phyloP scores from a whole-genome alignment of 2,329 filamentous ascomycete species.

The Microcera coccophila region DNA sequence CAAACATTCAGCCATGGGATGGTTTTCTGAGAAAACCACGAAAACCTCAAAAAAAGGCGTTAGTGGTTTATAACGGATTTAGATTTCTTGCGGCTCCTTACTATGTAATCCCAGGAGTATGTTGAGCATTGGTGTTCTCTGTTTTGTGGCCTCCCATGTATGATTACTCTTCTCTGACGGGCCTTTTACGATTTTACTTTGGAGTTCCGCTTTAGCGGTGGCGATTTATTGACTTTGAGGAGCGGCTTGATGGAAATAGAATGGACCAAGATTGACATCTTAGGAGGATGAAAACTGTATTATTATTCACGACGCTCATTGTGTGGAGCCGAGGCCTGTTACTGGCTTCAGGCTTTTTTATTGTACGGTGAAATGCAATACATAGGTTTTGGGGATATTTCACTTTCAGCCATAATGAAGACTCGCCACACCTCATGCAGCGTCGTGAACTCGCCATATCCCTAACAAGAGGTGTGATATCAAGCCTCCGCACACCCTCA shows the following conservation, averaged over 20 bases:
- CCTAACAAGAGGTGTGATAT: slow-evolving; percentile 7
- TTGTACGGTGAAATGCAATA: slow-evolving; percentile 11
- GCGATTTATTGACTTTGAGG: slow-evolving; percentile 6
- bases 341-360: too few relatives aligned
- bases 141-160: slow-evolving; percentile 30
- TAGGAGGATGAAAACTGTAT: slow-evolving; percentile 22
- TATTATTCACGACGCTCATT: slow-evolving; percentile 30
- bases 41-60: slow-evolving; percentile 19
- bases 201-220: slow-evolving; percentile 11
- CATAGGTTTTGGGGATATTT: too few relatives aligned
- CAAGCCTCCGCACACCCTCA: slow-evolving; percentile 7
- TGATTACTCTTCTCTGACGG: slow-evolving; percentile 30
- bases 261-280: slow-evolving; percentile 24
- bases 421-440: too few relatives aligned
- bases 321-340: too few relatives aligned
- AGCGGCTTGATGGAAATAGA: slow-evolving; percentile 9
- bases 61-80: slow-evolving; percentile 11
- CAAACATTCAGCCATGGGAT: slow-evolving; percentile 7
- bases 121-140: too few relatives aligned
- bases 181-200: slow-evolving; percentile 9
- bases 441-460: too few relatives aligned
- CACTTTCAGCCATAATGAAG: too few relatives aligned
- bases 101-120: too few relatives aligned
- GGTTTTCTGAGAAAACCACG: slow-evolving; percentile 10
- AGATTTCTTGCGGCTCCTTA: not conserved